phyloP scores from a whole-genome alignment of 208 protist genomes.

The Acanthamoeba royreba region DNA sequence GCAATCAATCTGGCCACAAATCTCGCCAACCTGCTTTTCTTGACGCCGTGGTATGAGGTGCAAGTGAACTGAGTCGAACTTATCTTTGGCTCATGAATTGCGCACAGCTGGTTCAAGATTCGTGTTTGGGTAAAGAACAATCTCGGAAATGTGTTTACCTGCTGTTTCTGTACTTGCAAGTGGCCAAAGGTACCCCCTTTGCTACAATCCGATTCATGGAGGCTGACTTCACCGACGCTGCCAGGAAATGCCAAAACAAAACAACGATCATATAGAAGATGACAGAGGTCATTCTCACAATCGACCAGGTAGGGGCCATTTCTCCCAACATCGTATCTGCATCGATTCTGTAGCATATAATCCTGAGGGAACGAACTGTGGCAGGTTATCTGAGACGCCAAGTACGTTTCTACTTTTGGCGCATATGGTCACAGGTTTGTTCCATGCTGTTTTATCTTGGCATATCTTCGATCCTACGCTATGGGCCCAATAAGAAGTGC shows the following conservation, averaged over 20 bases:
- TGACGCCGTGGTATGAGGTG: constrained; percentile 40
- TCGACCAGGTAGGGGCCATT: constrained; percentile 22
- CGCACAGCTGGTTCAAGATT: not conserved
- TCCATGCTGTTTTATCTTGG: constrained; percentile 45
- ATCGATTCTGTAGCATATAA: not conserved
- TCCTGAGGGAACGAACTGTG: not conserved
- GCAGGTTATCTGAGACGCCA: constrained; percentile 52
- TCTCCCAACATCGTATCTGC: not conserved
- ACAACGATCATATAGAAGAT: constrained; percentile 23
- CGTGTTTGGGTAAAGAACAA: constrained; percentile 21
- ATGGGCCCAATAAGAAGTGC: constrained; percentile 35
- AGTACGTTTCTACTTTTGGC: constrained; percentile 50
- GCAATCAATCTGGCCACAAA: constrained; percentile 5
- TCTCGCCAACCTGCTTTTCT: constrained; percentile 55
- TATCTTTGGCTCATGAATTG: not conserved
- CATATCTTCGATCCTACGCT: constrained; percentile 47
- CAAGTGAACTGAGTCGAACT: not conserved
- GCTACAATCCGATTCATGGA: too few species aligned
- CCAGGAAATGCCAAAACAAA: not conserved
- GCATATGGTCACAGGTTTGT: constrained; percentile 20
- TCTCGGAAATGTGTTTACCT: not conserved
- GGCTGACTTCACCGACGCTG: not conserved
- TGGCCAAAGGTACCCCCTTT: constrained; percentile 17
- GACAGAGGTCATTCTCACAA: constrained; percentile 58
- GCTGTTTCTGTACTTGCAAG: not conserved